Evolutionary conservation across 352 stramenopile genomes (phyloP), one percentile per base, ranked within the genome.

Genomic region (Pythium brachiatum): DNA sequence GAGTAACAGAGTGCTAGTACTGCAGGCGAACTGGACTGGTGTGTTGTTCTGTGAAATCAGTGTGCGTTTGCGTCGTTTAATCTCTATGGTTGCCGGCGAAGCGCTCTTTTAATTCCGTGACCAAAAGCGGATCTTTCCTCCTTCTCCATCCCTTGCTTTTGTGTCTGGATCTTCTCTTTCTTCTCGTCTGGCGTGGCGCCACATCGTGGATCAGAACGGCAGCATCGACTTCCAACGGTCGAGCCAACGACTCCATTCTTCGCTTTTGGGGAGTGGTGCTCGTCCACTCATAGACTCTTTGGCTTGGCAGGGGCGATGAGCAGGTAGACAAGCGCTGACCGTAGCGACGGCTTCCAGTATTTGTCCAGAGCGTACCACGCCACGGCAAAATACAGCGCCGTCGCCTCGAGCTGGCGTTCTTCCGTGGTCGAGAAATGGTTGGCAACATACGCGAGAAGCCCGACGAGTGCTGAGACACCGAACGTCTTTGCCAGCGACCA

Each of bases 281-380:
- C 3, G 3, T 15, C 13, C 11, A 7, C 36, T 44, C 31, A 52
- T 31, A 31, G 29, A 18, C 23, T 60, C 38, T 58, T 62, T 18
- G 39, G 12, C 43, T 62, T 62, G 26, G 26, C 25, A 20, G 34
- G 23, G 46, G 79, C 16, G 18, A 47, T 53, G 8, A 59, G 16
- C 16, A 69, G 21, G 25, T 52, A 55, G 32, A 70, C 44, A 26
- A 90, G 61, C 29, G 83, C 57, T 5, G 68, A 55, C n/a, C 62
- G 53, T 18, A 90, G 50, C 15, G 81, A 41, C 21, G 71, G 68
- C 60, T 84, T 83, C 78, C 76, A 91, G 54, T 91, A 91, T 44
- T 89, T 89, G 69, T 90, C 50, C 20, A 91, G 70, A 26, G 76
- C 70, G 54, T 87, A 89, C 76, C 78, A 89, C n/a, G 80, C 77